Evolutionary conservation across 2,329 filamentous ascomycete species (phyloP).

Genomic region (Diplocarpon mali): DNA sequence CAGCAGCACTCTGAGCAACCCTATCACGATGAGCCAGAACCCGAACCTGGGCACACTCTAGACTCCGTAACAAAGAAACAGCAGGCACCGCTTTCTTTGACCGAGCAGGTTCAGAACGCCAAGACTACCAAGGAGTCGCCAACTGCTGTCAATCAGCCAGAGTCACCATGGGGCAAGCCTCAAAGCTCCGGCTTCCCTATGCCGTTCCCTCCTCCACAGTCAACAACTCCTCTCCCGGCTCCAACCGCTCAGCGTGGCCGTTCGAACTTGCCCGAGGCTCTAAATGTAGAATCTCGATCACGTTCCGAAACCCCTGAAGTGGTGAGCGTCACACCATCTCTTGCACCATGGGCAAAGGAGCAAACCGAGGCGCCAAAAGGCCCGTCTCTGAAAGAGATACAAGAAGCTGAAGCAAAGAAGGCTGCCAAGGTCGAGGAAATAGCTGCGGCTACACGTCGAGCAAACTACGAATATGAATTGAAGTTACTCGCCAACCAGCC

Average conservation of each 20-base stretch:
- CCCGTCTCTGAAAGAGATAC: conserved; percentile 90
- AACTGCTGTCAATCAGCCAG: conserved; percentile 31
- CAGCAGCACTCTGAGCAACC: conserved; percentile 16
- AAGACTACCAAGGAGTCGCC: conserved; percentile 47
- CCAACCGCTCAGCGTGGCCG: conserved; percentile 77
- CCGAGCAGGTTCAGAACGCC: conserved; percentile 76
- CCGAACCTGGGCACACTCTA: not conserved
- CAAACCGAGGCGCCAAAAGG: conserved; percentile 64
- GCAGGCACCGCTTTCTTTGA: conserved; percentile 55
- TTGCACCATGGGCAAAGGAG: conserved; percentile 95
- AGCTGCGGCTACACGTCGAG: conserved; percentile 66
- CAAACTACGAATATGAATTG: conserved; percentile 70
- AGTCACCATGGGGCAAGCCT: conserved; percentile 47
- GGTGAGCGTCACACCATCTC: conserved; percentile 46
- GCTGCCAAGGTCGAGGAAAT: conserved; percentile 80
- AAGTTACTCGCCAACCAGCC: conserved; percentile 41
- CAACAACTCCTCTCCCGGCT: conserved; percentile 73
- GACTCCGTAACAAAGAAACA: conserved; percentile 14
- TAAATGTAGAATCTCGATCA: conserved; percentile 54
- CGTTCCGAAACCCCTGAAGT: conserved; percentile 66
- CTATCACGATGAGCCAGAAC: conserved; percentile 3
- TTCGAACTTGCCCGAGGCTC: conserved; percentile 70
- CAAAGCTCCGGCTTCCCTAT: conserved; percentile 57
- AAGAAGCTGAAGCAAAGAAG: conserved; percentile 88
- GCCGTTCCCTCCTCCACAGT: conserved; percentile 58